Percentiles rank a stretch among this genome's conserved stretches.
Conservation (phyloP, 2,329 filamentous ascomycete genomes). For the Sarocladiaceae sp. region DNA sequence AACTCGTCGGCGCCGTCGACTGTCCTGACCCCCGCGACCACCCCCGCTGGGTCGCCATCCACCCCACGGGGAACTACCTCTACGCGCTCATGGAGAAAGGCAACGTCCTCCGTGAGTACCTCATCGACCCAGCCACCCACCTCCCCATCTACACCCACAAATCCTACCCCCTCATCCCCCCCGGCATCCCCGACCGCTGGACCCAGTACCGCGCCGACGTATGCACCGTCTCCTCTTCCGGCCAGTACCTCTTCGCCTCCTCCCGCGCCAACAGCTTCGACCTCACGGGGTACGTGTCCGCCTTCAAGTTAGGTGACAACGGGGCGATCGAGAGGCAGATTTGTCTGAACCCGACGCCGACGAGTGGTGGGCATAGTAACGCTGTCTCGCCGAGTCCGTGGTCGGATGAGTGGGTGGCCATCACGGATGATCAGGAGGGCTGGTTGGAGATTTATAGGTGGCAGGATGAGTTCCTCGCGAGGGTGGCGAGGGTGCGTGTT, state of each 20-base stretch:
- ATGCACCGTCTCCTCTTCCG: slow-evolving; percentile 63
- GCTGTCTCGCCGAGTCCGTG: slow-evolving; percentile 79
- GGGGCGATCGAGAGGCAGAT: slow-evolving; percentile 74
- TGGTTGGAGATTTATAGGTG: slow-evolving; percentile 85
- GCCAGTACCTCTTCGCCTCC: slow-evolving; percentile 75
- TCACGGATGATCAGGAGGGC: slow-evolving; percentile 83
- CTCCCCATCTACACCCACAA: slow-evolving; percentile 74
- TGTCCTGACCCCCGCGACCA: slow-evolving; percentile 69
- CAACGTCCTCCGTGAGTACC: slow-evolving; percentile 75
- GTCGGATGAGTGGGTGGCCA: slow-evolving; percentile 82
- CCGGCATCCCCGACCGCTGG: slow-evolving; percentile 50
- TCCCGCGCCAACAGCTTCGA: slow-evolving; percentile 71
- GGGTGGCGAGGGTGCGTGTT: slow-evolving; percentile 71
- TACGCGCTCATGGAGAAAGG: slow-evolving; percentile 89
- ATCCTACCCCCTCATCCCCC: slow-evolving; percentile 72
- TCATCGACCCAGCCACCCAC: slow-evolving; percentile 66
- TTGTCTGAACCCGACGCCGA: slow-evolving; percentile 76
- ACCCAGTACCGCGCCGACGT: slow-evolving; percentile 80
- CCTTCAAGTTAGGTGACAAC: slow-evolving; percentile 62
- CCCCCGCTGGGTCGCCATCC: slow-evolving; percentile 82
- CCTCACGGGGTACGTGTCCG: slow-evolving; percentile 76
- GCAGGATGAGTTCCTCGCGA: slow-evolving; percentile 71
- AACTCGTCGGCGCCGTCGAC: slow-evolving; percentile 64
- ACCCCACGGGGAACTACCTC: slow-evolving; percentile 69
- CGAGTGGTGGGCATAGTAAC: slow-evolving; percentile 82